These are phyloP conservation scores for Irineochytrium annulatum DNA, from an alignment of 192 early-diverging fungal species.

Conservation along the genomic window DNA sequence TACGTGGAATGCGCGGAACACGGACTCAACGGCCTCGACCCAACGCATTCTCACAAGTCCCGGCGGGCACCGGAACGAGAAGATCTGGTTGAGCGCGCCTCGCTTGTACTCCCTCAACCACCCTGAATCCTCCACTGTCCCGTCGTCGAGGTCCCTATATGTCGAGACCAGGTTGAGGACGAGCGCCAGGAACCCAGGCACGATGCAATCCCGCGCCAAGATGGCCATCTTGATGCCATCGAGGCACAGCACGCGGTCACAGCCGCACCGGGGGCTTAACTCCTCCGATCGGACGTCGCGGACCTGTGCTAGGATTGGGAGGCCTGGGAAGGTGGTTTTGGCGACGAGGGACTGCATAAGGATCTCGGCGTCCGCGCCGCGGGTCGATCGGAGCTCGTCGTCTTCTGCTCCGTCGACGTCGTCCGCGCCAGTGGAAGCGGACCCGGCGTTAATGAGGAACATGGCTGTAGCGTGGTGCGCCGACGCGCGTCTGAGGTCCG, in stretches of 20 bases:
- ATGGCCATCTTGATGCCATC: slow-evolving; percentile 49
- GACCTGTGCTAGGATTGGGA: slow-evolving; percentile 46
- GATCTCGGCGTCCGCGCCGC: slow-evolving; percentile 40
- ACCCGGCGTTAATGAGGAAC: slow-evolving; percentile 40
- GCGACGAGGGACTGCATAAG: slow-evolving; percentile 45
- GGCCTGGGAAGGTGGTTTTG: slow-evolving; percentile 41
- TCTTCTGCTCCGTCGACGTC: slow-evolving; percentile 26
- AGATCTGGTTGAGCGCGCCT: slow-evolving; percentile 43
- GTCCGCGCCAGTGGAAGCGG: not conserved
- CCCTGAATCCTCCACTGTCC: slow-evolving; percentile 18
- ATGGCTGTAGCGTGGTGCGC: slow-evolving; percentile 42
- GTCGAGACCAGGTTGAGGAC: slow-evolving; percentile 43
- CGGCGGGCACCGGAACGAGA: slow-evolving; percentile 36
- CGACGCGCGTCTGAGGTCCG: slow-evolving; percentile 36
- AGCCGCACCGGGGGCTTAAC: slow-evolving; percentile 39
- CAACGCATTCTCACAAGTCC: slow-evolving; percentile 41
- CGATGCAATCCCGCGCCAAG: slow-evolving; percentile 39
- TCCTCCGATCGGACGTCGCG: slow-evolving; percentile 45
- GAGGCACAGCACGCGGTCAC: slow-evolving; percentile 44
- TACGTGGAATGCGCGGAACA: slow-evolving; percentile 35
- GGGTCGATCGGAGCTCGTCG: slow-evolving; percentile 34
- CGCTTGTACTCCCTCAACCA: slow-evolving; percentile 39
- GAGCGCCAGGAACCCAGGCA: slow-evolving; percentile 46
- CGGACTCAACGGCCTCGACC: slow-evolving; percentile 28
- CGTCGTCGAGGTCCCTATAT: slow-evolving; percentile 24